Evolutionary conservation across 2,329 filamentous ascomycete genomes (phyloP), one percentile per base, ranked within the genome.

Genomic region (Cercospora zeina): DNA sequence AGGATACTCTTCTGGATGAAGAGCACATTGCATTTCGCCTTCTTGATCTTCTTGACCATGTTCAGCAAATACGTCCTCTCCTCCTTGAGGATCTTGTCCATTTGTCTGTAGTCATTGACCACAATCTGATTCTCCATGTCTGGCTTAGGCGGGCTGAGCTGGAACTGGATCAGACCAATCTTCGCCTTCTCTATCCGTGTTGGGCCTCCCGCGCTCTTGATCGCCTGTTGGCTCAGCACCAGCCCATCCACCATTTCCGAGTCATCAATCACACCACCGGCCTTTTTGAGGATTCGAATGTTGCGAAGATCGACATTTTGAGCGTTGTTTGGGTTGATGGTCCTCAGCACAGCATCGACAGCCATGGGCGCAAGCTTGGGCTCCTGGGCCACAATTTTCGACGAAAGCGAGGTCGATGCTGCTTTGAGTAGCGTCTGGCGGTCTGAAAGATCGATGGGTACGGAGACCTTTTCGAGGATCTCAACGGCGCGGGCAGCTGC

Each of bases 41-140:
- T 99, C 82, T 97, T 97, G 79, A 99, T 99, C 85, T 97, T 99
- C 86, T 99, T 97, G 75, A 96, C 93, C 87, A 99, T 90, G 83
- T 97, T 97, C 62, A 99, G 85, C 67, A 99, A 86, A 79, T 99
- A 99, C 70, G 95, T 90, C 70, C 95, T 91, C 82, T 99, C 95
- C 81, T 99, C 95, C 81, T 99, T 99, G 71, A 99, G 86, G 69
- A 99, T 99, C 85, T 97, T 99, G 83, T 99, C 95, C 95, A 99
- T 99, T 78, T 99, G 95, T 74, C 95, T 87, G 84, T 99, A 99
- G 82, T 99, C 95, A 79, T 99, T 99, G 74, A 99, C 95, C 33
- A 96, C 89, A 68, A 99, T 97, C 74, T 96, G 95, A 81, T 99
- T 99, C 82, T 99, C 95, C 95, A 99, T 99, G 87, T 99, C 95